A percentile compares a stretch with the other conserved stretches of the same genome.
Conservation (phyloP, 75 land plant species). For the Cunninghamia lanceolata region DNA sequence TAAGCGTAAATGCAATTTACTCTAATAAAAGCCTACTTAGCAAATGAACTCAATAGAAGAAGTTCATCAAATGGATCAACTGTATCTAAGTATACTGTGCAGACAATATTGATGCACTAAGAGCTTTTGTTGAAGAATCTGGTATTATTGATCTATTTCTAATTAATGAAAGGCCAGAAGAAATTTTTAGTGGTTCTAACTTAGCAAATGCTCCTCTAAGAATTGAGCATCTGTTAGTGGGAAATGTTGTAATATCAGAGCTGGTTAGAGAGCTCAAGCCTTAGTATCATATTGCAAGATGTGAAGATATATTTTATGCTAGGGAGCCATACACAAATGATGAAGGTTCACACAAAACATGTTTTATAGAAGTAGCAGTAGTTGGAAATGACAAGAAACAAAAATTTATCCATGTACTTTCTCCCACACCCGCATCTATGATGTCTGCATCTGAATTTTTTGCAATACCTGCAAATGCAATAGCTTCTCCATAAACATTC, state of each 20-base stretch:
- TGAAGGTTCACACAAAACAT: slow-evolving; percentile 66
- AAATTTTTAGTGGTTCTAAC: neutral
- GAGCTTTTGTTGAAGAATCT: neutral
- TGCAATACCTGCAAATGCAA: no score
- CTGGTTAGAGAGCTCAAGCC: slow-evolving; percentile 86
- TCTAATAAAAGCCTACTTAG: no score
- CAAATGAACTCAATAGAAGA: no score
- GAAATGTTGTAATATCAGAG: slow-evolving; percentile 64
- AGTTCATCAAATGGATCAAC: no score
- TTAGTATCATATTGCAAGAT: slow-evolving; percentile 96
- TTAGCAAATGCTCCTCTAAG: slow-evolving; percentile 37
- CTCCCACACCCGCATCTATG: no score
- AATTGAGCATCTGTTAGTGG: slow-evolving; percentile 33
- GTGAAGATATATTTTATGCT: slow-evolving; percentile 76
- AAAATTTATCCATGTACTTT: no score
- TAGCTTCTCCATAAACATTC: no score
- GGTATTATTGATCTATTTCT: neutral
- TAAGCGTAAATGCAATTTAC: no score
- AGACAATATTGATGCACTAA: neutral
- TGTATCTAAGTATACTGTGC: no score
- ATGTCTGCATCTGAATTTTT: no score
- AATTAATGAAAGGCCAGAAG: neutral
- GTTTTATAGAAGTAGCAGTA: slow-evolving; percentile 91
- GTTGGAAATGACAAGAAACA: slow-evolving; percentile 95
- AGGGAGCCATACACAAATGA: slow-evolving; percentile 82